phyloP scores from a whole-genome alignment of 805 yeast genomes.

The Nakazawaea ernobii region DNA sequence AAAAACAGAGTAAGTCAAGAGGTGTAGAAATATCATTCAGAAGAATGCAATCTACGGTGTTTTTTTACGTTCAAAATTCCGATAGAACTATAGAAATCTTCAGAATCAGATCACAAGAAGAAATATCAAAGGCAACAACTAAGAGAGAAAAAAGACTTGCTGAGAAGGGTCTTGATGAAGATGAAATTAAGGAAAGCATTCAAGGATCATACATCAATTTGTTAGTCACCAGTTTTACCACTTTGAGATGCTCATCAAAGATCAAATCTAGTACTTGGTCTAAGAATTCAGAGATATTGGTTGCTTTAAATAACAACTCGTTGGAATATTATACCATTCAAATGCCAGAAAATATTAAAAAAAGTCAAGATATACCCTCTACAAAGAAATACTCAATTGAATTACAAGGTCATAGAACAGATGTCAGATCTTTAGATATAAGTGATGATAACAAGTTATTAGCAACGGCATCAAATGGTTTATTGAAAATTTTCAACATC shows the following conservation, averaged over 20 bases:
- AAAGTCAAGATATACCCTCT: slow-evolving; percentile 37
- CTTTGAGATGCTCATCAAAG: slow-evolving; percentile 59
- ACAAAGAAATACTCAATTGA: slow-evolving; percentile 57
- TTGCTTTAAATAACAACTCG: slow-evolving; percentile 68
- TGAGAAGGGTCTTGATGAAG: slow-evolving; percentile 62
- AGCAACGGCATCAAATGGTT: slow-evolving; percentile 89
- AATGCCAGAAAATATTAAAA: slow-evolving; percentile 51
- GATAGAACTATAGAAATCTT: slow-evolving; percentile 80
- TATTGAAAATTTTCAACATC: slow-evolving; percentile 83
- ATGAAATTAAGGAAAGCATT: slow-evolving; percentile 49
- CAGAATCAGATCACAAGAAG: slow-evolving; percentile 70
- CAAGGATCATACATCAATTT: slow-evolving; percentile 45
- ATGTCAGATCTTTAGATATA: slow-evolving; percentile 76
- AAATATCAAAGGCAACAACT: slow-evolving; percentile 68
- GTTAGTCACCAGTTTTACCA: slow-evolving; percentile 62
- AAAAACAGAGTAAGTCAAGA: slow-evolving; percentile 72
- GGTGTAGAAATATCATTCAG: slow-evolving; percentile 56
- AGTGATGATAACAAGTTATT: slow-evolving; percentile 75
- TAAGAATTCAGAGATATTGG: slow-evolving; percentile 46
- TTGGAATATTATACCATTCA: slow-evolving; percentile 61
- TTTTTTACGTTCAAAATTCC: slow-evolving; percentile 68
- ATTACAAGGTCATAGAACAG: slow-evolving; percentile 82
- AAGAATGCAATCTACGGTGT: slow-evolving; percentile 31
- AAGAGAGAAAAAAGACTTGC: slow-evolving; percentile 72
- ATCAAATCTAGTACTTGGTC: slow-evolving; percentile 69